Evolutionary conservation across 257 asterid genomes (phyloP).

Genomic region (Gynochthodes officinalis): DNA sequence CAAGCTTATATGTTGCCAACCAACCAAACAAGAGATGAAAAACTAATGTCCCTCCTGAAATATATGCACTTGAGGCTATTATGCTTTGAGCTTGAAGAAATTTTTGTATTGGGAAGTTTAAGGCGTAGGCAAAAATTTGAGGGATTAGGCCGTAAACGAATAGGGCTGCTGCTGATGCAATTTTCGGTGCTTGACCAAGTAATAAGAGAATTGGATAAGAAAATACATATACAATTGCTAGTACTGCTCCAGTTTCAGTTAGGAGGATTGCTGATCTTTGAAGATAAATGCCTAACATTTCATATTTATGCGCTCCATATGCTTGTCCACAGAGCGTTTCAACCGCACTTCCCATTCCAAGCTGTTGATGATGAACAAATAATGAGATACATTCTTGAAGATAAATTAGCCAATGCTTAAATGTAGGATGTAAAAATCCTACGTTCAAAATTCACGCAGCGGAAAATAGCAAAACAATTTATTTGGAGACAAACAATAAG

Average conservation of each 20-base stretch:
- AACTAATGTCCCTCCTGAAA: background rate
- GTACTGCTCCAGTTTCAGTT: conserved; percentile 13
- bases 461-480: too few relatives aligned
- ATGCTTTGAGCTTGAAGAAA: conserved; percentile 23
- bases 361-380: background rate
- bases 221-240: conserved; percentile 2
- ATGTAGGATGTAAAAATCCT: too few relatives aligned
- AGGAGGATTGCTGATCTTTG: conserved; percentile 20
- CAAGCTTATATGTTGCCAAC: conserved; percentile 10
- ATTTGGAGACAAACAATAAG: too few relatives aligned
- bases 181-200: conserved; percentile 14
- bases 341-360: conserved; percentile 29
- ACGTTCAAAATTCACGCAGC: too few relatives aligned
- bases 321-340: conserved; percentile 28
- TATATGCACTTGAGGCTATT: conserved; percentile 18
- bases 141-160: too few relatives aligned
- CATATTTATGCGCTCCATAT: conserved; percentile 19
- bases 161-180: conserved; percentile 16
- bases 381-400: background rate
- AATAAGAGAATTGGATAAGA: conserved; percentile 14
- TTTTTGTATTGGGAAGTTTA: too few relatives aligned
- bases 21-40: conserved; percentile 12
- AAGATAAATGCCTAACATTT: conserved; percentile 19
- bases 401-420: too few relatives aligned
- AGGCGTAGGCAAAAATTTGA: too few relatives aligned